Base-by-base conservation (phyloP, 495 filamentous ascomycete species). In the Aspergillus homomorphus region DNA sequence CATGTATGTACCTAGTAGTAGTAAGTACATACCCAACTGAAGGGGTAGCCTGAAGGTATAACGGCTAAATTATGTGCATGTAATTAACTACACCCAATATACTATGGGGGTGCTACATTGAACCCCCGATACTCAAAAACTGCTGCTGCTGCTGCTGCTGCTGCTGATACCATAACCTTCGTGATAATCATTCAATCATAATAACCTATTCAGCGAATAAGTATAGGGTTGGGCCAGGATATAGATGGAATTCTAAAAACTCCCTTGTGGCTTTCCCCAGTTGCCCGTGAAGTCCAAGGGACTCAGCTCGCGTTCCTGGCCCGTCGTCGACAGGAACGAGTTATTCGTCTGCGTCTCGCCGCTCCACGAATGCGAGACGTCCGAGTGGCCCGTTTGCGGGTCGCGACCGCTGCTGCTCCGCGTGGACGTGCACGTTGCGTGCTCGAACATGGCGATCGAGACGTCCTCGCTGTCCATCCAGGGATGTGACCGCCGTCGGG, bases 391-490 rank as follows among this genome's bases (percentile, higher is more conserved):
- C 4, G 58, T 66, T 30, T 62, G 66, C 14, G 50, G 53, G 18
- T 68, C 62, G 0, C 46, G 48, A 3, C 14, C 0, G 59, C 38
- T 1, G 64, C 65, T 24, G 48, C 23, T 46, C 1, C 19, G 19
- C 45, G 19, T 24, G 7, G 21, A 16, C 16, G 23, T 51, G 14
- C 28, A 24, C 8, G 9, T 28, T 15, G 48, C 22, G 52, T 78
- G 75, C 53, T 78, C 74, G 57, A 78, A 78, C 69, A 78, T 74
- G 56, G 75, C 77, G 52, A 77, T 75, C 8, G 70, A 77, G 56
- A 79, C 60, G 50, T 71, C 74, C 22, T 76, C 75, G 4, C 64
- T 53, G 46, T 78, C 72, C 72, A 76, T 73, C 58, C 66, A 72
- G 18, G 67, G 64, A 18, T 69, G 71, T 1, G 60, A 53, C 19